Evolutionary conservation across 2,329 filamentous ascomycete genomes (phyloP).

Genomic region (Bipolaris victoriae): DNA sequence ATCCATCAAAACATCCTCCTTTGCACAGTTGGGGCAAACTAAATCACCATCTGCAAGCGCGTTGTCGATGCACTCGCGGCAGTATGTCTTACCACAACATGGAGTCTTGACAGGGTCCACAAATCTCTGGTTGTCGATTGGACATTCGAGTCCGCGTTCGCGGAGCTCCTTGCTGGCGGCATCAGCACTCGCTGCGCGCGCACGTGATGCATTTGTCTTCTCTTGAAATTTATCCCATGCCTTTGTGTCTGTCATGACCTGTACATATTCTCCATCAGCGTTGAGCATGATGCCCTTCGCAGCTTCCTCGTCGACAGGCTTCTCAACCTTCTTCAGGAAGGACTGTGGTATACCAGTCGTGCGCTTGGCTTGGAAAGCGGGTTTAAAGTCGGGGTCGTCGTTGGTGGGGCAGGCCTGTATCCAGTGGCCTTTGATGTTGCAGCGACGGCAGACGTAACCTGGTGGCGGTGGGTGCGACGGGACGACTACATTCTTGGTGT

Average conservation of each 20-base stretch:
- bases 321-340: slow-evolving; percentile 94
- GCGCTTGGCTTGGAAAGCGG: slow-evolving; percentile 88
- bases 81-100: slow-evolving; percentile 98
- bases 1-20: slow-evolving; percentile 90
- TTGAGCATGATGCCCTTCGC: slow-evolving; percentile 96
- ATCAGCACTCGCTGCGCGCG: slow-evolving; percentile 77
- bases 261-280: slow-evolving; percentile 95
- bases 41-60: slow-evolving; percentile 98
- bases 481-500: slow-evolving; percentile 72
- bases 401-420: slow-evolving; percentile 99
- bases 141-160: slow-evolving; percentile 87
- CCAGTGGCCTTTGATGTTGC: slow-evolving; percentile 98
- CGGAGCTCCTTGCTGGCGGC: slow-evolving; percentile 85
- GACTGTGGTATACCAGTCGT: slow-evolving; percentile 97
- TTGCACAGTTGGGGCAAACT: slow-evolving; percentile 88
- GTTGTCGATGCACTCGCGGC: slow-evolving; percentile 99
- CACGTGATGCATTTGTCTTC: slow-evolving; percentile 84
- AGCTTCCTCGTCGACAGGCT: slow-evolving; percentile 83
- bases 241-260: slow-evolving; percentile 92
- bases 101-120: slow-evolving; percentile 99
- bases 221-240: slow-evolving; percentile 98
- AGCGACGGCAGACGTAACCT: slow-evolving; percentile 95
- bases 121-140: slow-evolving; percentile 97
- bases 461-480: slow-evolving; percentile 92
- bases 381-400: slow-evolving; percentile 94